These are phyloP conservation scores for Dissophora ornata DNA, from an alignment of 192 early-diverging fungal species.

Conservation along the genomic window DNA sequence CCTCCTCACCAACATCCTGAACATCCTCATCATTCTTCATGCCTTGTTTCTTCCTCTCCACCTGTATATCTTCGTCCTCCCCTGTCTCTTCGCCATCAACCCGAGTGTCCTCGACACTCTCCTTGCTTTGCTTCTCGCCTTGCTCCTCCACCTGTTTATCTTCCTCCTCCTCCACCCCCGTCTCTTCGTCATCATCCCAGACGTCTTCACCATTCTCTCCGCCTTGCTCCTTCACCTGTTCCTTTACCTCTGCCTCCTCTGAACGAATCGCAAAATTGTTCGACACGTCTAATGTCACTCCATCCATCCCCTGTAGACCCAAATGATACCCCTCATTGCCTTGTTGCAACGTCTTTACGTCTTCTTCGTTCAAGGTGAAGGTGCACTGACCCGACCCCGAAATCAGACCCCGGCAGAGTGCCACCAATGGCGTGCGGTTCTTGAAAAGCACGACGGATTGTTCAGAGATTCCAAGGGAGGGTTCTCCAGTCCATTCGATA, in stretches of 20 bases:
- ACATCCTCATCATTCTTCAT: not conserved
- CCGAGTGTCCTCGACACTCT: not conserved
- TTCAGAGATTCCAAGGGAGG: conserved; percentile 17
- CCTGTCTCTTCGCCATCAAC: not conserved
- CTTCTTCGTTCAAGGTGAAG: conserved; percentile 15
- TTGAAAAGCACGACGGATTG: conserved; percentile 34
- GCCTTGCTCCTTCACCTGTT: not conserved
- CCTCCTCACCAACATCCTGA: not conserved
- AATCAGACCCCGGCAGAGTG: conserved; percentile 20
- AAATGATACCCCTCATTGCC: conserved; percentile 17
- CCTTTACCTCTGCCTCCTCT: not conserved
- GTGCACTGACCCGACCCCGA: conserved; percentile 33
- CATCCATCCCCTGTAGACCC: conserved; percentile 9
- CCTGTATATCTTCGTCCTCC: conserved; percentile 1
- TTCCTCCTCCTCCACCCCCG: conserved; percentile 5
- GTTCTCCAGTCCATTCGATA: conserved; percentile 32
- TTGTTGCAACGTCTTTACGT: not conserved
- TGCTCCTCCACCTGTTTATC: not conserved
- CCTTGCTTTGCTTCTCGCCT: not conserved
- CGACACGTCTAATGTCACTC: conserved; percentile 19
- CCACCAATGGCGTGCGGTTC: conserved; percentile 3
- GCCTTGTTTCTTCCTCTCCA: not conserved
- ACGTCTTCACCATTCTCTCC: not conserved
- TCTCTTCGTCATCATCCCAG: conserved; percentile 1
- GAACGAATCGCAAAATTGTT: conserved; percentile 10